A percentile compares a stretch with the other conserved stretches of the same genome.
Evolutionary conservation across 1,284 basidiomycete species (phyloP).

Genomic region (Mycena sp.): DNA sequence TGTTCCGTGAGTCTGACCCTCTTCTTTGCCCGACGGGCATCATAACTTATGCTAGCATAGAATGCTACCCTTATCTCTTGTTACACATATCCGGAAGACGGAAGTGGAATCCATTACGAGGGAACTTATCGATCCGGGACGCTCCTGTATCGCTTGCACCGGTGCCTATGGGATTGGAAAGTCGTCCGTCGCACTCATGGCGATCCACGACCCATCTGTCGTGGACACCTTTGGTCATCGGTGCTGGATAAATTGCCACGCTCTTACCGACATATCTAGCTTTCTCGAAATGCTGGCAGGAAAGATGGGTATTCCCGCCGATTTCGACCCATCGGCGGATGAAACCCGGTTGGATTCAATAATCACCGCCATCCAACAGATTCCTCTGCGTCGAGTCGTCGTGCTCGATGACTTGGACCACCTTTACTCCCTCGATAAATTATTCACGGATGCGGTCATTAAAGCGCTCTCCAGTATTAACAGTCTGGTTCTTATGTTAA

Average conservation of each 20-base stretch:
- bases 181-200: constrained; percentile 1
- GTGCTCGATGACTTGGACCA: constrained; percentile 16
- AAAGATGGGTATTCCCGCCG: constrained; percentile 3
- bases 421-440: constrained; percentile 9
- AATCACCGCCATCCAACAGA: neutral
- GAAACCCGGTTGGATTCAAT: neutral
- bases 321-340: neutral
- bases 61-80: neutral
- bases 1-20: constrained; percentile 1
- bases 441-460: neutral
- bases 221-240: neutral
- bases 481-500: neutral
- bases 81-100: constrained; percentile 1
- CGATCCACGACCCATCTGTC: constrained; percentile 1
- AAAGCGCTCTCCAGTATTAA: neutral
- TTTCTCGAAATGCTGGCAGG: neutral
- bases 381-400: constrained; percentile 2
- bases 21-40: neutral
- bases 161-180: constrained; percentile 15
- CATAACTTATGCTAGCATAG: neutral
- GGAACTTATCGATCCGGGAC: constrained; percentile 1
- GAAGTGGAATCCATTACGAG: neutral
- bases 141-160: constrained; percentile 11
- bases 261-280: neutral
- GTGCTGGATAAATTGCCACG: constrained; percentile 12